Evolutionary conservation across 768 basidiomycete species (phyloP).

Genomic region (Auricularia sp.): DNA sequence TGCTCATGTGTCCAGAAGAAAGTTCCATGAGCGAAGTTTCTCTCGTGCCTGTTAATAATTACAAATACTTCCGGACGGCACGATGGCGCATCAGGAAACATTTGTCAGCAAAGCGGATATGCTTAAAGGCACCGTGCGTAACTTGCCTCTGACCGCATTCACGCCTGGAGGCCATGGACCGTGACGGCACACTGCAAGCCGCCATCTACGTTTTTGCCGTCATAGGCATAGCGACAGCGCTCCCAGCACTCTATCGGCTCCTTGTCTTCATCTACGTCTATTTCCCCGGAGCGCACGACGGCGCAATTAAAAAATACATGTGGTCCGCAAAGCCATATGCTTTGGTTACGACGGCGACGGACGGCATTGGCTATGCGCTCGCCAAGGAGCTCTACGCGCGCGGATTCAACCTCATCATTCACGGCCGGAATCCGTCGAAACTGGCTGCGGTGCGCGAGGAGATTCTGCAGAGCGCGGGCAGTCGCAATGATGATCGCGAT

Average conservation of each 20-base stretch:
- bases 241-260: neutral
- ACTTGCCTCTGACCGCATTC: constrained; percentile 4
- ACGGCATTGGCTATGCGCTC: constrained; percentile 10
- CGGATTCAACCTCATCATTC: constrained; percentile 11
- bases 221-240: neutral
- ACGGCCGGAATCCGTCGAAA: constrained; percentile 9
- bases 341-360: constrained; percentile 7
- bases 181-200: neutral
- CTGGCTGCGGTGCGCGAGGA: constrained; percentile 4
- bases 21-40: too few species aligned
- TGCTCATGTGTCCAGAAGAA: too few species aligned
- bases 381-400: constrained; percentile 7
- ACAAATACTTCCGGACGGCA: too few species aligned
- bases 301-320: neutral
- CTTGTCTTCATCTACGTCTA: neutral
- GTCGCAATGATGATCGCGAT: neutral
- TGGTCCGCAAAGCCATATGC: constrained; percentile 4
- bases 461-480: constrained; percentile 3
- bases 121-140: too few species aligned
- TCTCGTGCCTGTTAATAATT: too few species aligned
- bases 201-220: neutral
- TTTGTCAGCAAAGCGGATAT: too few species aligned
- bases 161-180: neutral
- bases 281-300: neutral
- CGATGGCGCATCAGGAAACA: too few species aligned